These are phyloP conservation scores for Pleurotus cornucopiae DNA, from an alignment of 768 basidiomycete genomes.

Conservation along the genomic window DNA sequence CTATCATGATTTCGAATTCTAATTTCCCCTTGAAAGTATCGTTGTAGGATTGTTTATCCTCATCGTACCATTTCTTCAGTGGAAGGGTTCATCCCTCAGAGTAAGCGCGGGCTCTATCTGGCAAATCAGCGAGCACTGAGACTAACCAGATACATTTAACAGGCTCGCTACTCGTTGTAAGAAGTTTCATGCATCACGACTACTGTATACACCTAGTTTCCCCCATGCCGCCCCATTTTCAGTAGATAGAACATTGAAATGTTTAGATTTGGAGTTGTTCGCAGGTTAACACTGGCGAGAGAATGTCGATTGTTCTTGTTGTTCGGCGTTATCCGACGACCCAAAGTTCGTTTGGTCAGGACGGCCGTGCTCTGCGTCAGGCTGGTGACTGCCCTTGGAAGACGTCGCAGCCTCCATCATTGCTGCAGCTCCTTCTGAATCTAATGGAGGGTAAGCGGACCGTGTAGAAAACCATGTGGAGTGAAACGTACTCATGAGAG, in stretches of 20 bases:
- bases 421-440: slow-evolving; percentile 17
- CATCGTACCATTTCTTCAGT: slow-evolving; percentile 46
- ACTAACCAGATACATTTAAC: background rate
- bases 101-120: slow-evolving; percentile 25
- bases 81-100: slow-evolving; percentile 41
- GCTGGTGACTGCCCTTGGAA: slow-evolving; percentile 23
- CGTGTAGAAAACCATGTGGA: background rate
- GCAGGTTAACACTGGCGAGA: slow-evolving; percentile 33
- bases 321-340: slow-evolving; percentile 19
- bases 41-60: slow-evolving; percentile 48
- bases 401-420: slow-evolving; percentile 20
- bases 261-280: too few relatives aligned
- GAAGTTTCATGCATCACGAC: too few relatives aligned
- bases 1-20: background rate
- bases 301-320: slow-evolving; percentile 27
- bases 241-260: too few relatives aligned
- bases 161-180: slow-evolving; percentile 11
- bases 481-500: slow-evolving; percentile 34
- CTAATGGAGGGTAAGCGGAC: slow-evolving; percentile 3
- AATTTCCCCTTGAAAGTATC: slow-evolving; percentile 26
- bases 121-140: background rate
- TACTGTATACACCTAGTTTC: too few relatives aligned
- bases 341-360: slow-evolving; percentile 37
- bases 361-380: slow-evolving; percentile 36
- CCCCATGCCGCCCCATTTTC: too few relatives aligned